Evolutionary conservation across 805 yeast genomes (phyloP).

Genomic region (Pichia ethanolica): DNA sequence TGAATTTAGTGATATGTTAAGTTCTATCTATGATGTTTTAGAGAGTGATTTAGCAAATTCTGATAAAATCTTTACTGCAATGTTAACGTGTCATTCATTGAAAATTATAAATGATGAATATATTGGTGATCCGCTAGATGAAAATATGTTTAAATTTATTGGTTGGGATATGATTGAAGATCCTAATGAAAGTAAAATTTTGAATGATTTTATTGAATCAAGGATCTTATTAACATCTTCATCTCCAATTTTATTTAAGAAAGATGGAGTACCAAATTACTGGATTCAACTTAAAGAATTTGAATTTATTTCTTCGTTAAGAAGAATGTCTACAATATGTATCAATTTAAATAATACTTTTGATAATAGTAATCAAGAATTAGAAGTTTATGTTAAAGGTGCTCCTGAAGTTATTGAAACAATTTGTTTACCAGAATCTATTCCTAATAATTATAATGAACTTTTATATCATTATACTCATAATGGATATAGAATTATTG

Average conservation of each 20-base stretch:
- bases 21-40: constrained; percentile 13
- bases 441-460: constrained; percentile 72
- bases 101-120: constrained; percentile 69
- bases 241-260: constrained; percentile 43
- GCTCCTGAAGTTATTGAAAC: constrained; percentile 92
- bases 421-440: constrained; percentile 60
- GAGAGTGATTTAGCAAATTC: constrained; percentile 3
- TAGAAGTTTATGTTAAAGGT: constrained; percentile 74
- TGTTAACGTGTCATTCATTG: constrained; percentile 84
- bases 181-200: constrained; percentile 30
- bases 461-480: constrained; percentile 81
- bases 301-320: constrained; percentile 77
- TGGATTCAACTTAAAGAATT: constrained; percentile 43
- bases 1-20: constrained; percentile 21
- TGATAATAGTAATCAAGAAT: constrained; percentile 16
- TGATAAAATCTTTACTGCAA: constrained; percentile 30
- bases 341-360: constrained; percentile 28
- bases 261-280: constrained; percentile 16
- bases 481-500: constrained; percentile 90
- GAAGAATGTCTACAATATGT: constrained; percentile 86
- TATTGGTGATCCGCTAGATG: constrained; percentile 91
- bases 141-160: constrained; percentile 88
- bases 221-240: constrained; percentile 32
- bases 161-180: constrained; percentile 72
- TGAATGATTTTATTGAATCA: constrained; percentile 17